Percentiles rank a stretch among this genome's conserved stretches.
These are phyloP conservation scores for Phaeophleospora eucalypticola DNA, from an alignment of 2,329 filamentous ascomycete genomes.

Conservation along the genomic window DNA sequence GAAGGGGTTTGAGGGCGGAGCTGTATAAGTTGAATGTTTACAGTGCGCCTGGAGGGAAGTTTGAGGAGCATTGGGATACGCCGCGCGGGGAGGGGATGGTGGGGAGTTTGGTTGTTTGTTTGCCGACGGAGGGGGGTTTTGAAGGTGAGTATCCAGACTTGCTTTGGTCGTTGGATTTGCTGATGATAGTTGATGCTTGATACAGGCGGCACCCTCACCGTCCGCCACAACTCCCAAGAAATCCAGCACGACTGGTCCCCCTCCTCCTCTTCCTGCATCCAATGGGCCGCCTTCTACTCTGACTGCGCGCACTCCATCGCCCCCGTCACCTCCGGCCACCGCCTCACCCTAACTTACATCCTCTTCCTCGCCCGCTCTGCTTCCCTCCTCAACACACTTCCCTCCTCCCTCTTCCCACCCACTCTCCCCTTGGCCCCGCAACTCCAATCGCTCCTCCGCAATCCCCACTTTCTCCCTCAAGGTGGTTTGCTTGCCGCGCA, in stretches of 20 bases:
- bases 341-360: slow-evolving; percentile 59
- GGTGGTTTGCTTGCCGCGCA: slow-evolving; percentile 20
- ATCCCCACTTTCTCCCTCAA: slow-evolving; percentile 34
- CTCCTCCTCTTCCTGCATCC: slow-evolving; percentile 17
- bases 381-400: slow-evolving; percentile 19
- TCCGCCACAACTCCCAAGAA: slow-evolving; percentile 39
- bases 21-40: slow-evolving; percentile 55
- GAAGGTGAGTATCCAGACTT: background rate
- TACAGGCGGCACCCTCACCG: slow-evolving; percentile 39
- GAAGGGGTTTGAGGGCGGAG: slow-evolving; percentile 38
- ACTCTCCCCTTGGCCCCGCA: slow-evolving; percentile 36
- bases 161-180: background rate
- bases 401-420: slow-evolving; percentile 28
- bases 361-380: slow-evolving; percentile 39
- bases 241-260: slow-evolving; percentile 42
- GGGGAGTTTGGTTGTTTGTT: slow-evolving; percentile 17
- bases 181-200: background rate
- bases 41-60: slow-evolving; percentile 8
- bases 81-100: slow-evolving; percentile 14
- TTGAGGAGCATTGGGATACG: slow-evolving; percentile 23
- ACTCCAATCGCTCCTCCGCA: slow-evolving; percentile 26
- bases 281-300: slow-evolving; percentile 53
- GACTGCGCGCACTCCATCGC: slow-evolving; percentile 53
- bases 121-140: slow-evolving; percentile 13
- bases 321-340: slow-evolving; percentile 49